Evolutionary conservation across 192 early-diverging fungal genomes (phyloP).

Genomic region (Umbelopsis vinacea): DNA sequence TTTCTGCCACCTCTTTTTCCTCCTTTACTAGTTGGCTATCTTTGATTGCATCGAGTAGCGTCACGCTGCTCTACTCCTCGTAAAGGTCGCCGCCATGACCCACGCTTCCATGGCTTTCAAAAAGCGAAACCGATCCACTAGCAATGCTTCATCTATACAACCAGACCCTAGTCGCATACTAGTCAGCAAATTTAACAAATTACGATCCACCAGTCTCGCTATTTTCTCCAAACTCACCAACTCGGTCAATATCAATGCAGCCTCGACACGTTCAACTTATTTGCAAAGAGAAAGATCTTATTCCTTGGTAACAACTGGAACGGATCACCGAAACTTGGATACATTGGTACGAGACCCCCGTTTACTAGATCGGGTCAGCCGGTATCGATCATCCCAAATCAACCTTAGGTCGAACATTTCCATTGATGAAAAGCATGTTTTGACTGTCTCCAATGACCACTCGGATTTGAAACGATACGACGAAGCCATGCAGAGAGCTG

Average conservation of each 20-base stretch:
- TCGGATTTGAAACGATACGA: slow-evolving; percentile 12
- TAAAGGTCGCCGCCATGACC: slow-evolving; percentile 17
- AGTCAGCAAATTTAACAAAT: background rate
- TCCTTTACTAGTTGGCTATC: background rate
- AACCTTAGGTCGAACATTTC: background rate
- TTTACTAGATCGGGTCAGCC: slow-evolving; percentile 8
- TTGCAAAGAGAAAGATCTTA: slow-evolving; percentile 5
- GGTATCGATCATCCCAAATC: slow-evolving; percentile 1
- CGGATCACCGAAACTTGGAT: slow-evolving; percentile 14
- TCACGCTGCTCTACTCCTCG: slow-evolving; percentile 16
- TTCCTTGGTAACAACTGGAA: background rate
- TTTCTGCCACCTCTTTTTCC: background rate
- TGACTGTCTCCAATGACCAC: slow-evolving; percentile 14
- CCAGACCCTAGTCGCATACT: background rate
- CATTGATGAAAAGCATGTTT: background rate
- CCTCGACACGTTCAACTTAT: background rate
- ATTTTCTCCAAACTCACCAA: background rate
- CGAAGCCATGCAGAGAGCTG: background rate
- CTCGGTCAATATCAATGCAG: slow-evolving; percentile 1
- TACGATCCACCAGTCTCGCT: slow-evolving; percentile 8
- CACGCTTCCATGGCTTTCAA: slow-evolving; percentile 4
- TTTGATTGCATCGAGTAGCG: slow-evolving; percentile 12
- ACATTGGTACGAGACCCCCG: slow-evolving; percentile 17
- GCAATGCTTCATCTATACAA: slow-evolving; percentile 3
- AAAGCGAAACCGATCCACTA: slow-evolving; percentile 7